phyloP scores from a whole-genome alignment of 2,329 filamentous ascomycete genomes.

The Colletotrichum tanaceti region DNA sequence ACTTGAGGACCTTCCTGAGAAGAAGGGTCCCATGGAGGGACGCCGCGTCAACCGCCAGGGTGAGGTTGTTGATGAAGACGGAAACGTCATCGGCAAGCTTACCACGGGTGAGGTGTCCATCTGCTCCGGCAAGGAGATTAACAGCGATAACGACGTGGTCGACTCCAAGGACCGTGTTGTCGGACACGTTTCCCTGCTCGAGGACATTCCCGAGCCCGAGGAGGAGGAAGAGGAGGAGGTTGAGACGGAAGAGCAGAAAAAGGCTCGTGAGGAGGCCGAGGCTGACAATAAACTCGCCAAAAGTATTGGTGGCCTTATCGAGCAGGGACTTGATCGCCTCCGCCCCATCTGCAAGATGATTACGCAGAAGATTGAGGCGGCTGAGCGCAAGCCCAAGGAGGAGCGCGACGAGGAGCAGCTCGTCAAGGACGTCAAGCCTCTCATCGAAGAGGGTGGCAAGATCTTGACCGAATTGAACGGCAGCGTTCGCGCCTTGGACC shows the following conservation, averaged over 20 bases:
- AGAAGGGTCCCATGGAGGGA: slow-evolving; percentile 65
- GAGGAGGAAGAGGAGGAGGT: slow-evolving; percentile 61
- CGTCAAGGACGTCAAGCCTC: slow-evolving; percentile 85
- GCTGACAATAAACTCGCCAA: slow-evolving; percentile 81
- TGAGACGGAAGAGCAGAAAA: slow-evolving; percentile 57
- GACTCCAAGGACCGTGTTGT: slow-evolving; percentile 75
- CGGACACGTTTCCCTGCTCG: slow-evolving; percentile 75
- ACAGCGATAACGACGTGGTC: slow-evolving; percentile 77
- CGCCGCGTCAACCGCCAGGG: slow-evolving; percentile 69
- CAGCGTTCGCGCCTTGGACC: slow-evolving; percentile 86
- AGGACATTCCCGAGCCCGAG: slow-evolving; percentile 63
- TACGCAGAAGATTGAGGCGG: slow-evolving; percentile 82
- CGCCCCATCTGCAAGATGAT: slow-evolving; percentile 89
- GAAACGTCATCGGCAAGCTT: slow-evolving; percentile 73
- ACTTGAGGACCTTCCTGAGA: slow-evolving; percentile 68
- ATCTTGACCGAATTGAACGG: slow-evolving; percentile 90
- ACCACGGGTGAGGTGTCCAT: slow-evolving; percentile 74
- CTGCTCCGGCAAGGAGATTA: slow-evolving; percentile 75
- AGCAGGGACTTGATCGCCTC: slow-evolving; percentile 84
- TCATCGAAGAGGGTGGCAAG: slow-evolving; percentile 86
- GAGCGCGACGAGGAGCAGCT: slow-evolving; percentile 92
- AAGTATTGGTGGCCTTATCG: slow-evolving; percentile 78
- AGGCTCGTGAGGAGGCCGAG: slow-evolving; percentile 67
- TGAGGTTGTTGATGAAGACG: slow-evolving; percentile 68
- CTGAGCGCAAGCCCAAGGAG: slow-evolving; percentile 83